Evolutionary conservation across 2,329 filamentous ascomycete genomes (phyloP).

Genomic region (Polychaeton citri): DNA sequence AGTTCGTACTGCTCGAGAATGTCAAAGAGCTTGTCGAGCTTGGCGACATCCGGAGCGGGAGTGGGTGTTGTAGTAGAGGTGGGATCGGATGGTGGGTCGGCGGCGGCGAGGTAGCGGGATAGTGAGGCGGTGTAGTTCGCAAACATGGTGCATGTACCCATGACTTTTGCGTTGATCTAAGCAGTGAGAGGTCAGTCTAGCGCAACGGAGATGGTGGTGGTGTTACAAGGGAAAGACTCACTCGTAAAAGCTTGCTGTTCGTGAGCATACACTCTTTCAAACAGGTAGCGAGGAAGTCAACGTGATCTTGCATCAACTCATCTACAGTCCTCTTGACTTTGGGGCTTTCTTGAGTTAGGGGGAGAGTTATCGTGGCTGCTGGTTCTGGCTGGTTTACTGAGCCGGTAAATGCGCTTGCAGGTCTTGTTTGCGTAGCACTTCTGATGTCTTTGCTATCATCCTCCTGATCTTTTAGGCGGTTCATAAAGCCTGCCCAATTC

Average conservation of each 20-base stretch:
- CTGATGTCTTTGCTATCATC: slow-evolving; percentile 24
- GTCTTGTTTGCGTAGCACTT: neutral
- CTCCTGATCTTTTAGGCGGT: slow-evolving; percentile 52
- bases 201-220: slow-evolving; percentile 1
- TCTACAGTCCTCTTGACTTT: slow-evolving; percentile 72
- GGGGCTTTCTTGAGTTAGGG: slow-evolving; percentile 19
- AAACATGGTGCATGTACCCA: slow-evolving; percentile 91
- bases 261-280: slow-evolving; percentile 98
- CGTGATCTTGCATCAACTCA: slow-evolving; percentile 96
- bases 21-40: slow-evolving; percentile 67
- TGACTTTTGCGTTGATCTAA: slow-evolving; percentile 92
- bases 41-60: slow-evolving; percentile 34
- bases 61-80: slow-evolving; percentile 17
- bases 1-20: slow-evolving; percentile 84
- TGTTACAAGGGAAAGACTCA: slow-evolving; percentile 29
- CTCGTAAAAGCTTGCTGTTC: slow-evolving; percentile 83
- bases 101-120: slow-evolving; percentile 68
- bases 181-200: slow-evolving; percentile 5
- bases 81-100: slow-evolving; percentile 45
- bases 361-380: slow-evolving; percentile 7
- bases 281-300: slow-evolving; percentile 94
- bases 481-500: slow-evolving; percentile 91
- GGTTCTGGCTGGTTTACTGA: neutral
- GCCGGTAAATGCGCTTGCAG: neutral
- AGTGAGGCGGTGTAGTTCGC: slow-evolving; percentile 80